Conservation (phyloP, 768 basidiomycete genomes). For the Lentinula raphanica region DNA sequence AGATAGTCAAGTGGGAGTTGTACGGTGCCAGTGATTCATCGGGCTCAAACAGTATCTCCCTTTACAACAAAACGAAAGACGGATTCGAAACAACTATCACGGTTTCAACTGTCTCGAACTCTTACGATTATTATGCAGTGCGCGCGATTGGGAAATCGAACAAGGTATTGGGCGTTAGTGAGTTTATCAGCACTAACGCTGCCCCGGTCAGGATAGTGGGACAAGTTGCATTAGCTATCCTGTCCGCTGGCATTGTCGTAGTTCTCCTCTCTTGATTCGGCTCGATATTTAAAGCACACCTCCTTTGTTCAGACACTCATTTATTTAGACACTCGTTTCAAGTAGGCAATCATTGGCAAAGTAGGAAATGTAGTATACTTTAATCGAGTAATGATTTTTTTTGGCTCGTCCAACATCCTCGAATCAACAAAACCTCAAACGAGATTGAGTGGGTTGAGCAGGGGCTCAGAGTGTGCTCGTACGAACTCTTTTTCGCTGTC, state of each 20-base stretch:
- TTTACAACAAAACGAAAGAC: constrained; percentile 2
- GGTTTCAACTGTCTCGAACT: neutral
- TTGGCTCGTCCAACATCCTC: too few relatives aligned
- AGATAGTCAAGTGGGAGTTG: constrained; percentile 11
- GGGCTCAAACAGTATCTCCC: neutral
- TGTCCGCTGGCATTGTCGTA: neutral
- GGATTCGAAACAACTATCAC: constrained; percentile 15
- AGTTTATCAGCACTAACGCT: neutral
- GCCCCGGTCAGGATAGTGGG: neutral
- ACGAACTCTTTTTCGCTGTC: neutral
- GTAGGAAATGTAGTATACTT: too few relatives aligned
- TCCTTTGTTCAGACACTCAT: neutral
- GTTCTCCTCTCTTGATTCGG: neutral
- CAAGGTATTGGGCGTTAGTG: neutral
- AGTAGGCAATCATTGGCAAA: too few relatives aligned
- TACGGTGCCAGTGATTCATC: constrained; percentile 1
- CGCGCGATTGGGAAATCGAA: neutral
- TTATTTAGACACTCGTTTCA: neutral
- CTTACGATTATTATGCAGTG: constrained; percentile 1
- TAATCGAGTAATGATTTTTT: too few relatives aligned
- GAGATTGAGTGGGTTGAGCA: too few relatives aligned
- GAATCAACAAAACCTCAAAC: too few relatives aligned
- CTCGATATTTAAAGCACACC: neutral
- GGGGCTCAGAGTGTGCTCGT: neutral
- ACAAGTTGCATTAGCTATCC: neutral